Conservation (phyloP, 345 rosid species). For the Alliaria petiolata region DNA sequence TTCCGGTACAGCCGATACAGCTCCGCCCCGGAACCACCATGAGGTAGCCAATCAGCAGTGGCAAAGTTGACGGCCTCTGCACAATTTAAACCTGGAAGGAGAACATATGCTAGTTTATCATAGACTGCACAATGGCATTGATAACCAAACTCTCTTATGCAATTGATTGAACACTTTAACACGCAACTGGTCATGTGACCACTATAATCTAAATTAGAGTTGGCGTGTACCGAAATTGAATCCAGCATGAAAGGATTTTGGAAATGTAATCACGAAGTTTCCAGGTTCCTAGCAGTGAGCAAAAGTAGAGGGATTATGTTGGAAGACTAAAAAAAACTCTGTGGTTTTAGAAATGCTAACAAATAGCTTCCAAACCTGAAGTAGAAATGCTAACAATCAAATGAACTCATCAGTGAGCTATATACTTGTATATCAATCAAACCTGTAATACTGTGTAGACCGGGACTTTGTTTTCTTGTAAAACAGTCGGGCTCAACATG, state of each 20-base stretch:
- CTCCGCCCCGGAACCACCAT: constrained; percentile 82
- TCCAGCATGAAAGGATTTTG: constrained; percentile 91
- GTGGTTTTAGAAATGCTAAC: not conserved
- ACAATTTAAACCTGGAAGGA: constrained; percentile 79
- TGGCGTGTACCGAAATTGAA: constrained; percentile 86
- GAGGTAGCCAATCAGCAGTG: constrained; percentile 98
- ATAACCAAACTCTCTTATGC: not conserved
- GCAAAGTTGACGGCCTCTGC: constrained; percentile 99
- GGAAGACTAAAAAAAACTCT: not conserved
- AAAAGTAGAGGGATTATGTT: constrained; percentile 18
- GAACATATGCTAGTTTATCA: not conserved
- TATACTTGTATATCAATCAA: constrained; percentile 35
- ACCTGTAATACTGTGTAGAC: constrained; percentile 92
- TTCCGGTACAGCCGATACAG: constrained; percentile 78
- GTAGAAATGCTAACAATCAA: not conserved
- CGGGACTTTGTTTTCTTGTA: constrained; percentile 80
- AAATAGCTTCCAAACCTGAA: not conserved
- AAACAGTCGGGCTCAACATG: constrained; percentile 84
- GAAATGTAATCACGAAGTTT: constrained; percentile 93
- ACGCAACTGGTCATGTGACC: not conserved
- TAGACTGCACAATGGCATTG: constrained; percentile 1
- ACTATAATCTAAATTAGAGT: constrained; percentile 9
- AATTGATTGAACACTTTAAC: not conserved
- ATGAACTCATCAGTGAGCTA: not conserved
- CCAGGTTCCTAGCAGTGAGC: constrained; percentile 78